Conservation (phyloP, 2,329 filamentous ascomycete species). For the Talaromyces islandicus region DNA sequence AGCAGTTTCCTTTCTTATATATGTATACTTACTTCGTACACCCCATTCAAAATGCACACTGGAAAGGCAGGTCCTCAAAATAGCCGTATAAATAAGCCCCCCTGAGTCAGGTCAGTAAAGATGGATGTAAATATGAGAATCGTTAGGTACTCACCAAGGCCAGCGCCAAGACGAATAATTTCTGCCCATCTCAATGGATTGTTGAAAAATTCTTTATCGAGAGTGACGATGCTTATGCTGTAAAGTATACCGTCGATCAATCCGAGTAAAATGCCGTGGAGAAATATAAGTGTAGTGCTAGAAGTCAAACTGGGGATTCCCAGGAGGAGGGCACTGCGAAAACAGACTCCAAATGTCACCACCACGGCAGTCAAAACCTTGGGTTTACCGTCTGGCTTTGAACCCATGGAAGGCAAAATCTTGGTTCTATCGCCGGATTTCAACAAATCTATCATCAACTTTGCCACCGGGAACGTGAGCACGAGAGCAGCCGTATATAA, state of each 20-base stretch:
- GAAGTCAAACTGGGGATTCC: not conserved
- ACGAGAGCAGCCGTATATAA: not conserved
- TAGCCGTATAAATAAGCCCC: not conserved
- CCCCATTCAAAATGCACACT: not conserved
- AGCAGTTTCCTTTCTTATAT: not conserved
- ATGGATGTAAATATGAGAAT: not conserved
- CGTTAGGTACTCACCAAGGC: not conserved
- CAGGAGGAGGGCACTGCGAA: not conserved
- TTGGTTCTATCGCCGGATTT: not conserved
- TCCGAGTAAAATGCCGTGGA: not conserved
- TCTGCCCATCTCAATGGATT: not conserved
- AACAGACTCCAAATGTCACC: not conserved
- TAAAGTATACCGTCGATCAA: not conserved
- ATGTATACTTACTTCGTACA: not conserved
- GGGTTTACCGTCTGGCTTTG: not conserved
- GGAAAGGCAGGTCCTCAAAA: not conserved
- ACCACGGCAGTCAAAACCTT: not conserved
- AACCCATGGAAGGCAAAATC: no score
- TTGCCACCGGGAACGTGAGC: not conserved
- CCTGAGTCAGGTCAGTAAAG: not conserved
- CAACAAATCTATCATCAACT: not conserved
- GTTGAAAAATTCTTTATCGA: not conserved
- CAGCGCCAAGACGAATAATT: not conserved
- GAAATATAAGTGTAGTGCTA: not conserved
- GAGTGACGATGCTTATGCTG: not conserved